Base-by-base conservation (phyloP, 192 early-diverging fungal genomes). In the Rhizophagus sp. region DNA sequence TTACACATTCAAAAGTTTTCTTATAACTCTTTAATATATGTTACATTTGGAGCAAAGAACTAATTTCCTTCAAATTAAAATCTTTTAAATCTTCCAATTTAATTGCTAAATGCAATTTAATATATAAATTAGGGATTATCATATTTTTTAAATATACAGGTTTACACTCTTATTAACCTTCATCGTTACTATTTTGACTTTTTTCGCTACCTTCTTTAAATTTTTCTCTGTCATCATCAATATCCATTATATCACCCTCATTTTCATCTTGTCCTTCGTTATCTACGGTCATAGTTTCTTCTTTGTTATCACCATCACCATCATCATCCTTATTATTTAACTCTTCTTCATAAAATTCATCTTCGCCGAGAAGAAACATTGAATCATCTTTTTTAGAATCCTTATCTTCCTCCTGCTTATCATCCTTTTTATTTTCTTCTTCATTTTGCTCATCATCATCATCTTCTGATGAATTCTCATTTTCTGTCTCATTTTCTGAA, bases 401-500 rank as follows among this genome's bases (percentile, higher is more conserved):
- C 9, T 47, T 47, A 47, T 47, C 44, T 47, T 10, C 44, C 4
- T 47, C 44, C 44, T 47, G 44, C 44, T 47, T 47, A 12, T 47
- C 44, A 12, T 47, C 44, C 11, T 47, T 47, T 47, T 47, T 47
- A 47, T 47, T 47, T 47, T 47, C 44, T 47, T 47, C 44, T 47
- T 47, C 44, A 47, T 47, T 12, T 12, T 47, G 44, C 11, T 47
- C 44, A 47, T 47, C 44, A 6, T 79, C 83, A 11, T 81, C 83
- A 2, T 86, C 84, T 11, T 75, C 86, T 6, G 76, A 67, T 13
- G 81, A 67, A 63, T 89, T 84, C 22, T 85, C 87, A 49, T 84
- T 84, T 44, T 88, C 82, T 69, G 76, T 74, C 39, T 75, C 85
- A 1, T 82, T 33, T 25, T 88, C 52, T 57, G 52, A 57, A 57